phyloP scores from a whole-genome alignment of 1,284 basidiomycete species.

The Lentinus polychrous region DNA sequence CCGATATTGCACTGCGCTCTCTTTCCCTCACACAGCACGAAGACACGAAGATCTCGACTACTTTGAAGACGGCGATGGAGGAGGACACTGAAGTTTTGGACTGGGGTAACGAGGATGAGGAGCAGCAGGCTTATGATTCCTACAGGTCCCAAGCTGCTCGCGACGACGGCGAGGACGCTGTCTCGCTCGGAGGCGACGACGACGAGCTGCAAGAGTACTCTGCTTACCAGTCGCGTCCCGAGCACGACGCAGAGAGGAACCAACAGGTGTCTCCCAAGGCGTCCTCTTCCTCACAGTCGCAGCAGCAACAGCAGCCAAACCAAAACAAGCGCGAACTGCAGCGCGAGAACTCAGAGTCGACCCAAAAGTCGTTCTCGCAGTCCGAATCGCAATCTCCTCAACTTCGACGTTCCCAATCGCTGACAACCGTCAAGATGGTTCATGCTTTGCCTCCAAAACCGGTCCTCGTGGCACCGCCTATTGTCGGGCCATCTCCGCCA shows the following conservation, averaged over 20 bases:
- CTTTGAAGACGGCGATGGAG: constrained; percentile 38
- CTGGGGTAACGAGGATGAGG: constrained; percentile 71
- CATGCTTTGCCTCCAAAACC: constrained; percentile 74
- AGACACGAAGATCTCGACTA: constrained; percentile 2
- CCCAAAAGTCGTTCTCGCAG: constrained; percentile 10
- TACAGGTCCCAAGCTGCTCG: constrained; percentile 4
- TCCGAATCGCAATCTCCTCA: constrained; percentile 15
- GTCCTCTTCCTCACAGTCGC: constrained; percentile 8
- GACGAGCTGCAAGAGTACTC: constrained; percentile 42
- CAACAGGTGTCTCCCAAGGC: constrained; percentile 12
- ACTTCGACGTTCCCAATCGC: constrained; percentile 27
- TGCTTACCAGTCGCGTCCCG: constrained; percentile 24
- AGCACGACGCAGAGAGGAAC: constrained; percentile 16
- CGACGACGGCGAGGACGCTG: constrained; percentile 59
- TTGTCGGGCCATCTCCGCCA: constrained; percentile 48
- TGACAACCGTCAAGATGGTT: constrained; percentile 32
- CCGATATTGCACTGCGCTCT: too few species aligned
- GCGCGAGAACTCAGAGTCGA: constrained; percentile 22
- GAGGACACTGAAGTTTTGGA: constrained; percentile 65
- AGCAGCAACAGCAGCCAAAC: constrained; percentile 8
- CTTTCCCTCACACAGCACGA: not conserved
- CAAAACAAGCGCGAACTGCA: constrained; percentile 16
- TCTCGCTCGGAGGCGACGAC: constrained; percentile 67
- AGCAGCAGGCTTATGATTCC: constrained; percentile 23
- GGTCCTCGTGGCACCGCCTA: constrained; percentile 43